A percentile compares a stretch with the other conserved stretches of the same genome.
phyloP scores from a whole-genome alignment of 306 rosid genomes.

The Albizia julibrissin region DNA sequence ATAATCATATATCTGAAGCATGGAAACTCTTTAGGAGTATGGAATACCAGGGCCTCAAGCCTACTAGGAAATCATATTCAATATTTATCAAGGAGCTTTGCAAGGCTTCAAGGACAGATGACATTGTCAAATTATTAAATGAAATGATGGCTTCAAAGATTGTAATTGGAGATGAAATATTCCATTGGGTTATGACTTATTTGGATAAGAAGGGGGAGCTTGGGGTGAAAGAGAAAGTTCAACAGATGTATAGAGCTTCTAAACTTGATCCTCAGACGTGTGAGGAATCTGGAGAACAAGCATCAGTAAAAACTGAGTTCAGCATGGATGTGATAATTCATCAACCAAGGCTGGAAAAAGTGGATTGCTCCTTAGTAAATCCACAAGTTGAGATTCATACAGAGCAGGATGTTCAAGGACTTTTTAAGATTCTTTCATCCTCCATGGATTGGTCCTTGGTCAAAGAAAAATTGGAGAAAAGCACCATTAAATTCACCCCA shows the following conservation, averaged over 20 bases:
- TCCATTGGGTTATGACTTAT: conserved; percentile 49
- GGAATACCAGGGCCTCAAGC: conserved; percentile 61
- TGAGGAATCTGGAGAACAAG: conserved; percentile 33
- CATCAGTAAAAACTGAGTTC: conserved; percentile 30
- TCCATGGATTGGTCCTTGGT: conserved; percentile 55
- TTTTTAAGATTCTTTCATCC: conserved; percentile 58
- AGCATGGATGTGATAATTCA: conserved; percentile 31
- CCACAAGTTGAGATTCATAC: conserved; percentile 42
- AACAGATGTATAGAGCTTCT: conserved; percentile 50
- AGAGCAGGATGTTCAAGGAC: conserved; percentile 51
- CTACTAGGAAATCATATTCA: conserved; percentile 64
- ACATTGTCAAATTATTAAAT: conserved; percentile 61
- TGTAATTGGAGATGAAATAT: conserved; percentile 50
- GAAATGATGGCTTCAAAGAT: conserved; percentile 66
- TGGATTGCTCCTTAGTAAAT: conserved; percentile 27
- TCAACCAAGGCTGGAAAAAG: conserved; percentile 33
- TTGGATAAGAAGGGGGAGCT: conserved; percentile 65
- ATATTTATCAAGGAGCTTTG: conserved; percentile 81
- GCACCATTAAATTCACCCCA: conserved; percentile 60
- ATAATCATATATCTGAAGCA: conserved; percentile 61
- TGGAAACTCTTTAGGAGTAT: conserved; percentile 64
- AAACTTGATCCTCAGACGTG: conserved; percentile 45
- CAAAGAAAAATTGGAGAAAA: conserved; percentile 60
- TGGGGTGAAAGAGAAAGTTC: conserved; percentile 51
- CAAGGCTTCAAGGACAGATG: conserved; percentile 69